phyloP scores from a whole-genome alignment of 169 alveolate genomes.

The Eimeria nieschulzi region DNA sequence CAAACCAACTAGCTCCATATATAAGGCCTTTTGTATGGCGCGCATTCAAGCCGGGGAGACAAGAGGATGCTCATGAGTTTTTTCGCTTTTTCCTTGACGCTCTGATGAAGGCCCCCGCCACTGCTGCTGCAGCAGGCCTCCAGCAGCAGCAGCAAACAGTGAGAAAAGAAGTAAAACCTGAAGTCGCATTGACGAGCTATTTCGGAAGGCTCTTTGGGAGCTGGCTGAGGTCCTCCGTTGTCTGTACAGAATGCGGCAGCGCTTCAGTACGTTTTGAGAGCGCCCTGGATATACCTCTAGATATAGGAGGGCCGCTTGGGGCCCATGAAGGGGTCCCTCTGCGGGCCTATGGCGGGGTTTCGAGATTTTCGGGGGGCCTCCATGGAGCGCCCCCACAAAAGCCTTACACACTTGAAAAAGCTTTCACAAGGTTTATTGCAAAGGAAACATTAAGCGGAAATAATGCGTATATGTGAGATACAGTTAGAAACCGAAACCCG shows the following conservation, averaged over 20 bases:
- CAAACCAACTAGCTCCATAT: slow-evolving; percentile 67
- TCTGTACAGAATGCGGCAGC: slow-evolving; percentile 75
- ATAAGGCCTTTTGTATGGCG: slow-evolving; percentile 79
- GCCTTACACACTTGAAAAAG: slow-evolving; percentile 77
- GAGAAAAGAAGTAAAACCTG: slow-evolving; percentile 75
- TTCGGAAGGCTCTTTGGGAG: slow-evolving; percentile 81
- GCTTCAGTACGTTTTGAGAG: slow-evolving; percentile 78
- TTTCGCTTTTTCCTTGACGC: slow-evolving; percentile 79
- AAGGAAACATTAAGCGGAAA: slow-evolving; percentile 77
- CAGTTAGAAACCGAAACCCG: background rate
- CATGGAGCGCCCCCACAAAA: slow-evolving; percentile 15
- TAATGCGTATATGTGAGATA: slow-evolving; percentile 79
- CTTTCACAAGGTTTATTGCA: slow-evolving; percentile 76
- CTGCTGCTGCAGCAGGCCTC: slow-evolving; percentile 44
- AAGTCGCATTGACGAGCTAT: slow-evolving; percentile 77
- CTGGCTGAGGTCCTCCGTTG: slow-evolving; percentile 79
- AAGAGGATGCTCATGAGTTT: slow-evolving; percentile 84
- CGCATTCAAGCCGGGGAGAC: slow-evolving; percentile 76
- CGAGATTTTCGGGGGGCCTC: background rate
- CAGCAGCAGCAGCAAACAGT: slow-evolving; percentile 63
- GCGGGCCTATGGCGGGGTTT: background rate
- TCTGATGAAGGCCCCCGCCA: slow-evolving; percentile 73
- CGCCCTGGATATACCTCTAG: slow-evolving; percentile 80
- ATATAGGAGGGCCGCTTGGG: slow-evolving; percentile 73
- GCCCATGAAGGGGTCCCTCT: slow-evolving; percentile 13